These are phyloP conservation scores for Neocallimastix lanati DNA, from an alignment of 192 early-diverging fungal genomes.

Conservation along the genomic window DNA sequence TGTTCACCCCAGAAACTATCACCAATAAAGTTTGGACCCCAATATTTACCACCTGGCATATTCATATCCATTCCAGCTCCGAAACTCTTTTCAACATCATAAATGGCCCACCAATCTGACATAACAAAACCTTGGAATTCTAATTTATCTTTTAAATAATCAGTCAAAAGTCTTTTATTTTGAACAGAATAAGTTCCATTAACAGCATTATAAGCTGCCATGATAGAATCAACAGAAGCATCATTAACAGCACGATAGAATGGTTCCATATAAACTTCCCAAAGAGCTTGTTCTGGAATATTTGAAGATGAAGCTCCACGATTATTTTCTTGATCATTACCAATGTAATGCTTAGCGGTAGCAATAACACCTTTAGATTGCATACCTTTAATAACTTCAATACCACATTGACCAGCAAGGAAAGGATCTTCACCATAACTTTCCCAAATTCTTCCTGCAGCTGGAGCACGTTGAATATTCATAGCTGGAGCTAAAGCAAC, in stretches of 20 bases:
- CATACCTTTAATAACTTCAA: conserved; percentile 24
- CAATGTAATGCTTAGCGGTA: conserved; percentile 27
- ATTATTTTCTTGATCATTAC: conserved; percentile 26
- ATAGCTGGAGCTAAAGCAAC: conserved; percentile 22
- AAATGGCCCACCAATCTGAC: conserved; percentile 36
- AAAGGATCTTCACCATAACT: conserved; percentile 23
- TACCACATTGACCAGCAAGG: conserved; percentile 14
- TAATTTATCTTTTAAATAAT: conserved; percentile 26
- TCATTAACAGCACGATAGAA: conserved; percentile 31
- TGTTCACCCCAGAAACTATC: not conserved
- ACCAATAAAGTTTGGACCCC: not conserved
- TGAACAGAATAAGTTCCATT: conserved; percentile 37
- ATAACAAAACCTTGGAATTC: conserved; percentile 45
- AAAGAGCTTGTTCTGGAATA: conserved; percentile 28
- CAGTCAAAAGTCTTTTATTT: conserved; percentile 18
- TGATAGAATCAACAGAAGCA: conserved; percentile 32
- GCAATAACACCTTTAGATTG: too few species aligned
- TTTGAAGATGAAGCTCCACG: conserved; percentile 15
- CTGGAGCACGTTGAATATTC: conserved; percentile 16
- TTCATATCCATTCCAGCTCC: conserved; percentile 30
- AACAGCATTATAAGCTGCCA: conserved; percentile 41
- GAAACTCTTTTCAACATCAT: conserved; percentile 9
- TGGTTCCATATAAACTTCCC: conserved; percentile 34
- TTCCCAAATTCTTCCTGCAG: not conserved
- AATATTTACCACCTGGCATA: not conserved